Percentiles rank a stretch among this genome's conserved stretches.
These are phyloP conservation scores for Diversispora epigaea DNA, from an alignment of 192 early-diverging fungal genomes.

Conservation along the genomic window DNA sequence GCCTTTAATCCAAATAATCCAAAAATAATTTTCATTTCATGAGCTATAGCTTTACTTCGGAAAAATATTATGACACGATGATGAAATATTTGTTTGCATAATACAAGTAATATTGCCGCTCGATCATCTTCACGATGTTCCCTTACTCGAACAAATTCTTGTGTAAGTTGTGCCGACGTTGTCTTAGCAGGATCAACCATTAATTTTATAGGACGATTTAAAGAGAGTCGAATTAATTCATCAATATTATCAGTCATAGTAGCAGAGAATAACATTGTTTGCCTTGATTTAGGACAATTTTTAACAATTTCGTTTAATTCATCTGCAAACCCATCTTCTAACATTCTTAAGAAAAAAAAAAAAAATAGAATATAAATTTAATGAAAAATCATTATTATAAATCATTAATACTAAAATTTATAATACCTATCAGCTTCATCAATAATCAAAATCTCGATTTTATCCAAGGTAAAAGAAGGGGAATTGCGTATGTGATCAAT, in stretches of 20 bases:
- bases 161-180: slow-evolving; percentile 73
- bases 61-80: slow-evolving; percentile 89
- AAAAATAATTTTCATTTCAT: slow-evolving; percentile 98
- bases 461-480: slow-evolving; percentile 79
- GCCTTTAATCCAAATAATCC: slow-evolving; percentile 83
- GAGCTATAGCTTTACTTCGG: slow-evolving; percentile 89
- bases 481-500: slow-evolving; percentile 98
- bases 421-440: slow-evolving; percentile 93
- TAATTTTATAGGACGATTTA: slow-evolving; percentile 84
- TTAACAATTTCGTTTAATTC: slow-evolving; percentile 96
- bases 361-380: slow-evolving; percentile 1
- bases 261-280: slow-evolving; percentile 99
- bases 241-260: slow-evolving; percentile 99
- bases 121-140: slow-evolving; percentile 80
- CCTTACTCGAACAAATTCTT: slow-evolving; percentile 97
- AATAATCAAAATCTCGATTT: slow-evolving; percentile 94
- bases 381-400: not conserved
- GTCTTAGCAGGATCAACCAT: slow-evolving; percentile 85
- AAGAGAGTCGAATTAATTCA: slow-evolving; percentile 89
- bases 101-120: slow-evolving; percentile 79
- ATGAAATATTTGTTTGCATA: slow-evolving; percentile 83
- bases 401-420: not conserved
- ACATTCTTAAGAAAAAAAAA: slow-evolving; percentile 59
- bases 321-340: slow-evolving; percentile 96
- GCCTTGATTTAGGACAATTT: slow-evolving; percentile 79